Conservation (phyloP, 1,139 yeast species). For the Suzukiozyma palmioleophila region DNA sequence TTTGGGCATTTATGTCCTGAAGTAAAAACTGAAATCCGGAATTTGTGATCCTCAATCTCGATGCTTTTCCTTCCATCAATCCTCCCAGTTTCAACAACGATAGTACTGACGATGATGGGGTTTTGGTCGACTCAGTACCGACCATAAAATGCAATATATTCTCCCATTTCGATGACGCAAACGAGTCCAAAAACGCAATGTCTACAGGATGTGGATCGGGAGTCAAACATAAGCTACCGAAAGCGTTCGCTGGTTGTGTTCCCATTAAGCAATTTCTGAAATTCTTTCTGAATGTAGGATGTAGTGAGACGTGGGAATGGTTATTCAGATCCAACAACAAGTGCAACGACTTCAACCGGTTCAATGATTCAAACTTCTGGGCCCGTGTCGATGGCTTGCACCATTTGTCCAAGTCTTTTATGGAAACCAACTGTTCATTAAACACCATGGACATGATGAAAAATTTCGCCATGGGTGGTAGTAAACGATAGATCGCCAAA, state of each 20-base stretch:
- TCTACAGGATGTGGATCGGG: conserved; percentile 48
- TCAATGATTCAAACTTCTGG: conserved; percentile 71
- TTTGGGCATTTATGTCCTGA: conserved; percentile 91
- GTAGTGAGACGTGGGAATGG: conserved; percentile 55
- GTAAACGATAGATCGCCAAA: conserved; percentile 78
- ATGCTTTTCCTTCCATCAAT: conserved; percentile 63
- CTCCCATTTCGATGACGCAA: conserved; percentile 91
- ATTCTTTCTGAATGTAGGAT: conserved; percentile 69
- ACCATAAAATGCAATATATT: conserved; percentile 96
- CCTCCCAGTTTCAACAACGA: conserved; percentile 70
- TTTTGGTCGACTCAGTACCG: conserved; percentile 67
- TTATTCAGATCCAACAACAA: conserved; percentile 62
- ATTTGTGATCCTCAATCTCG: conserved; percentile 70
- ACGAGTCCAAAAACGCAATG: conserved; percentile 63
- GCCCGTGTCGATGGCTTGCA: conserved; percentile 54
- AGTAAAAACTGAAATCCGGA: conserved; percentile 89
- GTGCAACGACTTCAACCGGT: conserved; percentile 72
- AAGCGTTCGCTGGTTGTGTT: conserved; percentile 47
- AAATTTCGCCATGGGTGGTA: conserved; percentile 87
- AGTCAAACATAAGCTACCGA: conserved; percentile 35
- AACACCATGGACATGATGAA: conserved; percentile 85
- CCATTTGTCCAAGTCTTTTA: conserved; percentile 71
- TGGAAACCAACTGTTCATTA: conserved; percentile 66
- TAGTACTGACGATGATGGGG: conserved; percentile 68
- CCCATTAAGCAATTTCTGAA: conserved; percentile 86